These are phyloP conservation scores for Fusarium verticillioides DNA, from an alignment of 2,329 filamentous ascomycete genomes.

Conservation along the genomic window DNA sequence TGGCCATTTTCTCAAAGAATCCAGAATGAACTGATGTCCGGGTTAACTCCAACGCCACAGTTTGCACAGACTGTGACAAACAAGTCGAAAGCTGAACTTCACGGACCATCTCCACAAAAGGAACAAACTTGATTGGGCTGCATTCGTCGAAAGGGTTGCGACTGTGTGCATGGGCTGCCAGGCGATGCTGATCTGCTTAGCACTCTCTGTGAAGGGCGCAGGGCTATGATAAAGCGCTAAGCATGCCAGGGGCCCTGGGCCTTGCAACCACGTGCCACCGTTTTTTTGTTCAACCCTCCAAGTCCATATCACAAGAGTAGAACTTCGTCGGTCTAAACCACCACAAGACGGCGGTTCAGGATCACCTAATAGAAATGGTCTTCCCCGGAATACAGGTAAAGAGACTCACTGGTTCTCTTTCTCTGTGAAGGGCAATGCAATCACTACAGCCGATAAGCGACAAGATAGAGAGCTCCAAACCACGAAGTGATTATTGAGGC, in stretches of 20 bases:
- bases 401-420: background rate
- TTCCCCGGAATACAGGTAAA: background rate
- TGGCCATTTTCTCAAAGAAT: background rate
- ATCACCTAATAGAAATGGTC: background rate
- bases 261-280: background rate
- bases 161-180: background rate
- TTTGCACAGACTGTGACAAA: background rate
- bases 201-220: background rate
- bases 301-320: background rate
- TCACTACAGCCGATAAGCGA: background rate
- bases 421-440: background rate
- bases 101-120: background rate
- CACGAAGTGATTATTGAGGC: background rate
- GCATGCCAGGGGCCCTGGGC: background rate
- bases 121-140: background rate
- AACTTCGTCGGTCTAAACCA: background rate
- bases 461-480: background rate
- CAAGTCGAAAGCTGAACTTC: background rate
- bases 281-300: background rate
- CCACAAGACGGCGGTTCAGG: background rate
- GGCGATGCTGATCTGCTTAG: background rate
- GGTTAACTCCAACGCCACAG: background rate
- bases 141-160: background rate
- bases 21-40: background rate
- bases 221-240: background rate